These are phyloP conservation scores for Pythium aquatile DNA, from an alignment of 352 stramenopile species.

Conservation along the genomic window DNA sequence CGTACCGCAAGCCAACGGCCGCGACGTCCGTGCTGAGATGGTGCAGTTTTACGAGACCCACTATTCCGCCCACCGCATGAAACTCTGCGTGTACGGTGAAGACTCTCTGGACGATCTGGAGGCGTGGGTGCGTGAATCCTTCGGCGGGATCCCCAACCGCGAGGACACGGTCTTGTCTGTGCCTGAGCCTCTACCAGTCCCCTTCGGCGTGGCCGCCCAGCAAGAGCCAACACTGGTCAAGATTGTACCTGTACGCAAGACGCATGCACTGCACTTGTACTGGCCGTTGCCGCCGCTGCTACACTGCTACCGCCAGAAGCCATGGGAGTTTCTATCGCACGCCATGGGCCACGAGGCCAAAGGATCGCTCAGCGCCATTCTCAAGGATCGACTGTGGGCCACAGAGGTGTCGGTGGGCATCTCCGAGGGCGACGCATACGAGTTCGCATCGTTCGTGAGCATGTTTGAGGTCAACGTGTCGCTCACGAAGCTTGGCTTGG, in stretches of 20 bases:
- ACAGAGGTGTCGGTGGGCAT: constrained; percentile 38
- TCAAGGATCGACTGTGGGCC: constrained; percentile 33
- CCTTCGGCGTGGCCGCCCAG: constrained; percentile 27
- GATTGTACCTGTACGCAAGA: constrained; percentile 36
- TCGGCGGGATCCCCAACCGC: constrained; percentile 29
- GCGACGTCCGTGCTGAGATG: constrained; percentile 35
- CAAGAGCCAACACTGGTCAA: constrained; percentile 33
- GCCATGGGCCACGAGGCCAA: constrained; percentile 41
- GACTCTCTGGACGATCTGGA: constrained; percentile 40
- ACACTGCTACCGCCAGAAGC: constrained; percentile 31
- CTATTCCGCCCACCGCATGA: constrained; percentile 49
- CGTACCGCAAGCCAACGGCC: constrained; percentile 15
- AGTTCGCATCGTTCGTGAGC: constrained; percentile 39
- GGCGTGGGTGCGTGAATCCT: constrained; percentile 34
- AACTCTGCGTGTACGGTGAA: constrained; percentile 39
- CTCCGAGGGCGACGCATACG: constrained; percentile 38
- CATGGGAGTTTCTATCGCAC: constrained; percentile 40
- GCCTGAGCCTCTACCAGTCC: not conserved
- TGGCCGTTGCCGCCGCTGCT: constrained; percentile 34
- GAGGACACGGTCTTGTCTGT: no score
- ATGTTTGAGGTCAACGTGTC: constrained; percentile 43
- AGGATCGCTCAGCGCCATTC: constrained; percentile 31
- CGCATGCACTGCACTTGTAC: constrained; percentile 40
- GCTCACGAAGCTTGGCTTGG: constrained; percentile 31
- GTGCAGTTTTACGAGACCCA: constrained; percentile 38